These are phyloP conservation scores for Curvularia sp. DNA, from an alignment of 2,329 filamentous ascomycete species.

Conservation along the genomic window DNA sequence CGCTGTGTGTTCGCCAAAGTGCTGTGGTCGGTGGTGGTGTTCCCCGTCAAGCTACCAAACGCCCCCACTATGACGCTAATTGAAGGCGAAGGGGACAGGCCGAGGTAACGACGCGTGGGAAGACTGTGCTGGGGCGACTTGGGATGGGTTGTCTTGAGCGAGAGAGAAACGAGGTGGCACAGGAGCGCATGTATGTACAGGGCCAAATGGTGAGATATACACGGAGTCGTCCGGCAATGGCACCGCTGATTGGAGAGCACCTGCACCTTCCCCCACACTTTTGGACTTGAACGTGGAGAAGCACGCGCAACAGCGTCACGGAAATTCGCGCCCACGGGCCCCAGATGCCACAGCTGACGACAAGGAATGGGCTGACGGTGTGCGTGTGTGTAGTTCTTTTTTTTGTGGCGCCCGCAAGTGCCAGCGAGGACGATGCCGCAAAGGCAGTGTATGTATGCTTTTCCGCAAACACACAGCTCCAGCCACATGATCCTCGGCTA, in stretches of 20 bases:
- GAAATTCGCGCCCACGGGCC: neutral
- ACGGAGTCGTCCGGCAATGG: conserved; percentile 24
- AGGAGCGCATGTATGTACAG: conserved; percentile 1
- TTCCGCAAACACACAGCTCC: conserved; percentile 27
- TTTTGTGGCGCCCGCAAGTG: conserved; percentile 8
- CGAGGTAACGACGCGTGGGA: conserved; percentile 35
- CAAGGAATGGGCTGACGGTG: conserved; percentile 23
- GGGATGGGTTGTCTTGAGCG: conserved; percentile 1
- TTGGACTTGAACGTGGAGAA: conserved; percentile 40
- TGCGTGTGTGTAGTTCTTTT: neutral
- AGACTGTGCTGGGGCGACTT: conserved; percentile 7
- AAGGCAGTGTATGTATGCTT: conserved; percentile 12
- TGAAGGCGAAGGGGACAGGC: conserved; percentile 30
- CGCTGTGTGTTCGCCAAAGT: conserved; percentile 44
- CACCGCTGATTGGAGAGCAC: conserved; percentile 27
- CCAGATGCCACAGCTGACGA: conserved; percentile 27
- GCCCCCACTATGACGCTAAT: conserved; percentile 48
- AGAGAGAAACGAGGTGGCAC: conserved; percentile 4
- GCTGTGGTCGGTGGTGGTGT: conserved; percentile 20
- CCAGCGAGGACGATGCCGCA: neutral
- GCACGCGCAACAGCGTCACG: conserved; percentile 25
- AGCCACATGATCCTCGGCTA: conserved; percentile 35
- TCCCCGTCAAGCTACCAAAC: conserved; percentile 22
- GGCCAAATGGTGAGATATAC: conserved; percentile 16
- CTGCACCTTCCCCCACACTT: conserved; percentile 40